Conservation (phyloP, 768 basidiomycete genomes). For the Pleurotus eryngii region DNA sequence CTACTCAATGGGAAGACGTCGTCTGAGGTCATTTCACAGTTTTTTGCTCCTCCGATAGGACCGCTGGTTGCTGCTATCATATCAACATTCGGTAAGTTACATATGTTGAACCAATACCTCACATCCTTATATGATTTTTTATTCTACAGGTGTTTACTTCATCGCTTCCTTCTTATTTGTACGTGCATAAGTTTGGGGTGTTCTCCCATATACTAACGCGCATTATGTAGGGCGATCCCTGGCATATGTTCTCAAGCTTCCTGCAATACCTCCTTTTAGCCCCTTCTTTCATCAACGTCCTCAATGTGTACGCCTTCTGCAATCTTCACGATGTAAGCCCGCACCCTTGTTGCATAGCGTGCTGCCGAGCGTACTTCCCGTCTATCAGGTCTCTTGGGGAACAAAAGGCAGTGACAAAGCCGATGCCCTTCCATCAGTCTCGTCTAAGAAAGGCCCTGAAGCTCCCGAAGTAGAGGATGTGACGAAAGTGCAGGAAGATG, state of each 20-base stretch:
- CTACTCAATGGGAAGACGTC: conserved; percentile 5
- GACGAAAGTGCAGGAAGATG: conserved; percentile 78
- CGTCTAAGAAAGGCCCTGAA: conserved; percentile 79
- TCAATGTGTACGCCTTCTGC: conserved; percentile 96
- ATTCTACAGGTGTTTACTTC: conserved; percentile 64
- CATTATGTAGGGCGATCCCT: conserved; percentile 73
- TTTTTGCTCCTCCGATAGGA: conserved; percentile 75
- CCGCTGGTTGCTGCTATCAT: conserved; percentile 84
- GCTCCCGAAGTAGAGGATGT: conserved; percentile 84
- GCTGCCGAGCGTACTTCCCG: neutral
- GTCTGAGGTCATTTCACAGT: conserved; percentile 15
- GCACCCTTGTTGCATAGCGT: neutral
- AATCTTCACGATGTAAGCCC: conserved; percentile 80
- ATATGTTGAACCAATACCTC: too few species aligned
- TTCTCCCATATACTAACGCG: neutral
- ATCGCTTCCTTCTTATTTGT: conserved; percentile 82
- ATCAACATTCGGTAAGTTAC: conserved; percentile 71
- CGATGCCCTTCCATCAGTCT: conserved; percentile 85
- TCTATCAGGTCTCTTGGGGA: conserved; percentile 77
- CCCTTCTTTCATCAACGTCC: conserved; percentile 88
- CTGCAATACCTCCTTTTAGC: conserved; percentile 86
- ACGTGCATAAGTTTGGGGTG: conserved; percentile 25
- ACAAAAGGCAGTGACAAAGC: conserved; percentile 94
- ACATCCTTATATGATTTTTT: neutral
- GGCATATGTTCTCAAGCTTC: conserved; percentile 97